These are phyloP conservation scores for Nakazawaea molendinolei DNA, from an alignment of 805 yeast genomes.

Conservation along the genomic window DNA sequence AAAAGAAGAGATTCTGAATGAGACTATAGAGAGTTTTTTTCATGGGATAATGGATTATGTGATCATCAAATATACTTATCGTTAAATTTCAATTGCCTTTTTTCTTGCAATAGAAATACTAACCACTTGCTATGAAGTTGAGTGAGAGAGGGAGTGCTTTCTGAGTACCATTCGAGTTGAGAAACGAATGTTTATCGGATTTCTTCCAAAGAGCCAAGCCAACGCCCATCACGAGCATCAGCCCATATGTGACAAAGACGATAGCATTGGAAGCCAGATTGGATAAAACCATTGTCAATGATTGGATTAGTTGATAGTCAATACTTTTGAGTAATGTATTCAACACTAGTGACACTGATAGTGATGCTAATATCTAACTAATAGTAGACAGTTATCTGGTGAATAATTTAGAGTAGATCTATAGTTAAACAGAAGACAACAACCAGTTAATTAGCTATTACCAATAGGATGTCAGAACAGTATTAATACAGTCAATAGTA, in stretches of 20 bases:
- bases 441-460: too few species aligned
- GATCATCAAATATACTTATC: slow-evolving; percentile 12
- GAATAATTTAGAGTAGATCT: too few species aligned
- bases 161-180: slow-evolving; percentile 77
- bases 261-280: slow-evolving; percentile 47
- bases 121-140: slow-evolving; percentile 87
- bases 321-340: too few species aligned
- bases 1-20: neutral
- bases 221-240: slow-evolving; percentile 46
- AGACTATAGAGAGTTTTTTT: neutral
- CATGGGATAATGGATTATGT: slow-evolving; percentile 6
- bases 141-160: slow-evolving; percentile 74
- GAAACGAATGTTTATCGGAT: slow-evolving; percentile 46
- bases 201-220: slow-evolving; percentile 53
- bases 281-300: slow-evolving; percentile 11
- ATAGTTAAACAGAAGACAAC: too few species aligned
- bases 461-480: too few species aligned
- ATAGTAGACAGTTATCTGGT: too few species aligned
- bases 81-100: too few species aligned
- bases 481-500: too few species aligned
- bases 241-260: slow-evolving; percentile 53
- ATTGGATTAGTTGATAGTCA: too few species aligned
- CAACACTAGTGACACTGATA: too few species aligned
- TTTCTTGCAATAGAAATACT: too few species aligned
- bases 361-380: too few species aligned